A percentile compares a stretch with the other conserved stretches of the same genome.
Evolutionary conservation across 257 asterid species (phyloP).

Genomic region (Plantago major): DNA sequence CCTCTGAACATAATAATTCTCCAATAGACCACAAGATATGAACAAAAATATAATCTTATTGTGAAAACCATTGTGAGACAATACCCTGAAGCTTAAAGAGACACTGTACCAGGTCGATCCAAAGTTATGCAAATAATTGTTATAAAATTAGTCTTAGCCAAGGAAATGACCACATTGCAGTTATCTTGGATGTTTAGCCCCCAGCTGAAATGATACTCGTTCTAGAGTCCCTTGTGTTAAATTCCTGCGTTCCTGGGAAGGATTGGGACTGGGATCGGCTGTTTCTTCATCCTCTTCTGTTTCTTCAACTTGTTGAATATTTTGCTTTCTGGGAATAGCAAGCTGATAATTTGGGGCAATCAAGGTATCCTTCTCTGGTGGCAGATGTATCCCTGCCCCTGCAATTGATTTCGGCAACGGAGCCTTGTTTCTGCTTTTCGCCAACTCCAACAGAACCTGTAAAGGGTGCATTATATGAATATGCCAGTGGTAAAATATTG

Average conservation of each 20-base stretch:
- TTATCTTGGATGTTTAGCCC: conserved; percentile 54
- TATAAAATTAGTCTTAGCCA: no score
- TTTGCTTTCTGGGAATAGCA: conserved; percentile 52
- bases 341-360: conserved; percentile 87
- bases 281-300: conserved; percentile 75
- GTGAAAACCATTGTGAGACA: no score
- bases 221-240: conserved; percentile 60
- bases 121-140: no score
- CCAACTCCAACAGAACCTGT: conserved; percentile 80
- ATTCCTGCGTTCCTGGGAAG: conserved; percentile 46
- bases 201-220: conserved; percentile 72
- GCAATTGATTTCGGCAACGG: conserved; percentile 71
- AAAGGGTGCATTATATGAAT: neutral
- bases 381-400: conserved; percentile 66
- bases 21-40: no score
- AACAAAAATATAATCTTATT: no score
- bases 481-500: neutral
- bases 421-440: conserved; percentile 74
- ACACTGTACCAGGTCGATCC: no score
- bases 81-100: no score
- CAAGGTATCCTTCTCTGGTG: conserved; percentile 77
- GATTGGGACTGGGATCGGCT: conserved; percentile 32
- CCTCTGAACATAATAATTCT: no score
- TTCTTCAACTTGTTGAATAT: conserved; percentile 53
- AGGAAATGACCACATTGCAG: no score